These are phyloP conservation scores for Epichloe amarillans DNA, from an alignment of 2,329 filamentous ascomycete species.

Conservation along the genomic window DNA sequence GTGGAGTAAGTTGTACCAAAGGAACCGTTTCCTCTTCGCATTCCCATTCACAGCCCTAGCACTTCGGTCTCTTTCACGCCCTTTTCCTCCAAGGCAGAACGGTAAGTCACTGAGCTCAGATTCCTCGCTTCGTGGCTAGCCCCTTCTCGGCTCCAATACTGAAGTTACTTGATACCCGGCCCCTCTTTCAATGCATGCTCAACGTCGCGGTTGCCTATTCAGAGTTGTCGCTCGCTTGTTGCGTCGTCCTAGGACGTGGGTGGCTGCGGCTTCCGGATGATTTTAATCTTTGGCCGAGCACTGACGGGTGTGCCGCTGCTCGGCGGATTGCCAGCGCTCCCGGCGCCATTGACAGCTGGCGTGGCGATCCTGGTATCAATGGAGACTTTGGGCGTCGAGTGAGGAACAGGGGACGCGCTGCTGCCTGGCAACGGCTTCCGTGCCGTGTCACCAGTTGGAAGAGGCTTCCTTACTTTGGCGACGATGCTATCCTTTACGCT, in stretches of 20 bases:
- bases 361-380: conserved; percentile 11
- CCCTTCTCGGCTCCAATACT: too few relatives aligned
- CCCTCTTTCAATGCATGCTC: too few relatives aligned
- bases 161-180: too few relatives aligned
- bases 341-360: conserved; percentile 12
- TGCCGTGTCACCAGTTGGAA: conserved; percentile 17
- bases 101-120: too few relatives aligned
- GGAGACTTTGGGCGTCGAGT: conserved; percentile 15
- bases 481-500: conserved; percentile 17
- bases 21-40: not conserved
- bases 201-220: not conserved
- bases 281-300: conserved; percentile 23
- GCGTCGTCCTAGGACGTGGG: conserved; percentile 9
- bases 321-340: conserved; percentile 13
- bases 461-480: conserved; percentile 23
- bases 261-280: conserved; percentile 22
- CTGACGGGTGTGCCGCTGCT: conserved; percentile 11
- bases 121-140: too few relatives aligned
- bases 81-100: too few relatives aligned
- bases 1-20: too few relatives aligned
- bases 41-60: not conserved
- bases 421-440: conserved; percentile 22
- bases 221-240: not conserved
- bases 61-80: too few relatives aligned
- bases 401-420: conserved; percentile 11